phyloP scores from a whole-genome alignment of 305 asterid genomes.

The Andrographis paniculata region DNA sequence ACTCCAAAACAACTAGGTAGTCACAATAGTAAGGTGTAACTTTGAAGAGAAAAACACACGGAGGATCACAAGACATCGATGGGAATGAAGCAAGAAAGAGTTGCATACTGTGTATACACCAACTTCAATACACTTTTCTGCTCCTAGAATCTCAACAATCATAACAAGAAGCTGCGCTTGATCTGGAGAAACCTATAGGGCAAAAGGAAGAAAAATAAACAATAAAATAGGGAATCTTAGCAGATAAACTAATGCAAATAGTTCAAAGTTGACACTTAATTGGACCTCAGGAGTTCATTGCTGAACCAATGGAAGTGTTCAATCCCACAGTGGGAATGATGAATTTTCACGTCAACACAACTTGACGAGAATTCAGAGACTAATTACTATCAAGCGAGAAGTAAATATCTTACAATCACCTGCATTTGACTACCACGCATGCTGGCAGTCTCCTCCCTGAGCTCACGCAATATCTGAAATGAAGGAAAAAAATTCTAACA shows the following conservation, averaged over 20 bases:
- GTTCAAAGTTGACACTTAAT: neutral
- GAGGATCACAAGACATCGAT: neutral
- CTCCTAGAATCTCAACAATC: slow-evolving; percentile 81
- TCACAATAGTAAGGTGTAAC: too few species aligned
- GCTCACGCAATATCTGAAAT: slow-evolving; percentile 66
- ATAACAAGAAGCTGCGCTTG: slow-evolving; percentile 92
- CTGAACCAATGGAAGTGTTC: neutral
- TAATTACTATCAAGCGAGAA: neutral
- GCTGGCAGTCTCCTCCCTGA: slow-evolving; percentile 84
- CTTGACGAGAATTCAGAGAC: slow-evolving; percentile 2
- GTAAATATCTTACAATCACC: slow-evolving; percentile 24
- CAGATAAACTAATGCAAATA: slow-evolving; percentile 13
- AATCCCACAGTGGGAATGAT: slow-evolving; percentile 3
- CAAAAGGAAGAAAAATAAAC: too few species aligned
- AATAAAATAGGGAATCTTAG: slow-evolving; percentile 3
- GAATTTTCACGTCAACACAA: neutral
- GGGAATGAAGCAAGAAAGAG: neutral
- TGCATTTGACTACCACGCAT: slow-evolving; percentile 92
- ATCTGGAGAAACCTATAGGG: slow-evolving; percentile 84
- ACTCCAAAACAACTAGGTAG: too few species aligned
- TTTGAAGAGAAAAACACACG: neutral
- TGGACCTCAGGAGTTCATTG: neutral
- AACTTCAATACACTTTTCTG: slow-evolving; percentile 82
- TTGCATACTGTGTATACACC: slow-evolving; percentile 75
- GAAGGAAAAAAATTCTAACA: slow-evolving; percentile 3